Evolutionary conservation across 306 rosid species (phyloP).

Genomic region (Carpinus fangiana): DNA sequence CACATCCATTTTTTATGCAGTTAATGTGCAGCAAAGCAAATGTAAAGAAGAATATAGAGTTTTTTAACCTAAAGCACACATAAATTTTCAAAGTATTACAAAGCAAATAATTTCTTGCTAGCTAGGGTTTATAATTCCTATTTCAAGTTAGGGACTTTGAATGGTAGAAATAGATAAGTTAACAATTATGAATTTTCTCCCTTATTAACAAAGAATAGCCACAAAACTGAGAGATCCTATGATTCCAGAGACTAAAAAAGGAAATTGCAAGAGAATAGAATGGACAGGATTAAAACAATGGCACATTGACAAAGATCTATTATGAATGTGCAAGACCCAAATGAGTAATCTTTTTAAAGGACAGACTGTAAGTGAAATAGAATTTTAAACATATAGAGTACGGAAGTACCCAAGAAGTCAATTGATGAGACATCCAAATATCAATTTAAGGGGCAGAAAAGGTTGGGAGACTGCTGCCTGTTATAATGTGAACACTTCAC

Average conservation of each 20-base stretch:
- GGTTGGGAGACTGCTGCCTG: not conserved
- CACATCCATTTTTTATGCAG: not conserved
- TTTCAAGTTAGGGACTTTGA: not conserved
- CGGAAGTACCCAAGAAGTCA: not conserved
- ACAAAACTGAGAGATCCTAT: too few relatives aligned
- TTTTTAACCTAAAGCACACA: conserved; percentile 1
- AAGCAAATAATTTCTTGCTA: not conserved
- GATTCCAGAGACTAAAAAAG: not conserved
- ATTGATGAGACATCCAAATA: not conserved
- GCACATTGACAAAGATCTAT: conserved; percentile 3
- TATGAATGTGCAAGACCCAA: not conserved
- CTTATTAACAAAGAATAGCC: too few relatives aligned
- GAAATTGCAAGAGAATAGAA: not conserved
- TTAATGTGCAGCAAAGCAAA: not conserved
- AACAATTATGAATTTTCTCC: not conserved
- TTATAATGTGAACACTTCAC: not conserved
- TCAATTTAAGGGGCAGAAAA: not conserved
- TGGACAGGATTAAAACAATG: not conserved
- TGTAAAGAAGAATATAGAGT: not conserved
- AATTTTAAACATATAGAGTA: not conserved
- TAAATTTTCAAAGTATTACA: not conserved
- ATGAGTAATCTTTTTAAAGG: conserved; percentile 9
- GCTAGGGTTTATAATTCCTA: not conserved
- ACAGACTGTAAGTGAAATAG: not conserved
- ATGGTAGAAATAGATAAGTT: not conserved